These are phyloP conservation scores for Calocybe indica DNA, from an alignment of 768 basidiomycete species.

Conservation along the genomic window DNA sequence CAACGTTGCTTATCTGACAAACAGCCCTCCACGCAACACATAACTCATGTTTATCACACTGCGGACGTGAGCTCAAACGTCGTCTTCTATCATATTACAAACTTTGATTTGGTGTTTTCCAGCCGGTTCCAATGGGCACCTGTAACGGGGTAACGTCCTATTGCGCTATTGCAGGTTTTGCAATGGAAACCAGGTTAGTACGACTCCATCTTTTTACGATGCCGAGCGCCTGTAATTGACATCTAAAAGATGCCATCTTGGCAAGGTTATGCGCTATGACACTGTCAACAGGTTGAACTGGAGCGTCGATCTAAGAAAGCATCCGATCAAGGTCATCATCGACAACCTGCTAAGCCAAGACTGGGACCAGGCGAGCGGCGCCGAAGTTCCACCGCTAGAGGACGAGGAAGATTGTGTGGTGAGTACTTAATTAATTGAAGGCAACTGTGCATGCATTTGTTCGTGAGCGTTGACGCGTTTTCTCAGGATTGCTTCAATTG, in stretches of 20 bases:
- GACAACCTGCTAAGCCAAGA: constrained; percentile 38
- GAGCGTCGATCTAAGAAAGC: constrained; percentile 70
- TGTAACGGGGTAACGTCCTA: constrained; percentile 65
- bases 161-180: constrained; percentile 64
- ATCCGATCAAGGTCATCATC: constrained; percentile 64
- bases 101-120: constrained; percentile 3
- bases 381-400: constrained; percentile 40
- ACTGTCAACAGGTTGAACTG: constrained; percentile 78
- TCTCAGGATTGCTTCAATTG: constrained; percentile 67
- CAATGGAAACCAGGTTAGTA: constrained; percentile 61
- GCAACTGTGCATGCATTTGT: not conserved
- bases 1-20: not conserved
- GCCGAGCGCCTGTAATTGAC: not conserved
- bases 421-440: constrained; percentile 17
- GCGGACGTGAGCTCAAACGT: constrained; percentile 51
- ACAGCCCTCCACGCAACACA: constrained; percentile 65
- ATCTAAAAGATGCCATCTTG: constrained; percentile 70
- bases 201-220: not conserved
- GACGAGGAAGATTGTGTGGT: constrained; percentile 65
- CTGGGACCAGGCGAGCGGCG: constrained; percentile 27
- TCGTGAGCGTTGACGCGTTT: not conserved
- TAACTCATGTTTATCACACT: constrained; percentile 89
- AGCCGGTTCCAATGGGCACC: constrained; percentile 81
- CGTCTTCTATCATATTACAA: not conserved
- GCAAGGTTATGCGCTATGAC: constrained; percentile 78